These are phyloP conservation scores for Petasospora fabianii DNA, from an alignment of 1,139 yeast genomes.

Conservation along the genomic window DNA sequence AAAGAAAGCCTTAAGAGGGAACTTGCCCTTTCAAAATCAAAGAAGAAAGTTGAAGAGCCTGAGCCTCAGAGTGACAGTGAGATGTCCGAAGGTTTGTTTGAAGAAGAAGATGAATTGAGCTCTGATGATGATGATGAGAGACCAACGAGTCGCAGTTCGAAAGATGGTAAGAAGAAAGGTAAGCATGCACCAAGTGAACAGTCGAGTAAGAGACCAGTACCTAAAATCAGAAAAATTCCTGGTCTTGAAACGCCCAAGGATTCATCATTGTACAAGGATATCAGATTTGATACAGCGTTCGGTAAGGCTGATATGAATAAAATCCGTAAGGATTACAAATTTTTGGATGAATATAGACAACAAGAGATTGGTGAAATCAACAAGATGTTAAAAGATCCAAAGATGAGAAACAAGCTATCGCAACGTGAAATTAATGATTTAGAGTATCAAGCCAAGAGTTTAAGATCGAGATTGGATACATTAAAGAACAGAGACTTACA, in stretches of 20 bases:
- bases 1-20: slow-evolving; percentile 20
- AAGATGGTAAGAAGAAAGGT: slow-evolving; percentile 33
- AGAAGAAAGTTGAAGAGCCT: slow-evolving; percentile 20
- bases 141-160: slow-evolving; percentile 11
- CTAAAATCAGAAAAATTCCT: slow-evolving; percentile 68
- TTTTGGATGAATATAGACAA: slow-evolving; percentile 80
- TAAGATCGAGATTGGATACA: slow-evolving; percentile 74
- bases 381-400: slow-evolving; percentile 51
- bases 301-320: slow-evolving; percentile 73
- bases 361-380: slow-evolving; percentile 64
- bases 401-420: slow-evolving; percentile 41
- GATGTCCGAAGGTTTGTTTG: slow-evolving; percentile 19
- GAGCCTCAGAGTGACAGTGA: slow-evolving; percentile 25
- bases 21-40: too few relatives aligned
- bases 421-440: slow-evolving; percentile 51
- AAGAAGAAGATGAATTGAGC: slow-evolving; percentile 13
- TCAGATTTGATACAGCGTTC: slow-evolving; percentile 84
- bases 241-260: slow-evolving; percentile 51
- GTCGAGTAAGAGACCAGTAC: slow-evolving; percentile 69
- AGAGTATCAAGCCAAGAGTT: slow-evolving; percentile 51
- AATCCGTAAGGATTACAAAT: slow-evolving; percentile 73
- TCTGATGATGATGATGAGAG: slow-evolving; percentile 14
- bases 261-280: slow-evolving; percentile 59
- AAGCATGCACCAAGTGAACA: slow-evolving; percentile 83
- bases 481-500: slow-evolving; percentile 76